A percentile compares a stretch with the other conserved stretches of the same genome.
Conservation (phyloP, 768 basidiomycete species). For the Leccinellum rugosiceps region DNA sequence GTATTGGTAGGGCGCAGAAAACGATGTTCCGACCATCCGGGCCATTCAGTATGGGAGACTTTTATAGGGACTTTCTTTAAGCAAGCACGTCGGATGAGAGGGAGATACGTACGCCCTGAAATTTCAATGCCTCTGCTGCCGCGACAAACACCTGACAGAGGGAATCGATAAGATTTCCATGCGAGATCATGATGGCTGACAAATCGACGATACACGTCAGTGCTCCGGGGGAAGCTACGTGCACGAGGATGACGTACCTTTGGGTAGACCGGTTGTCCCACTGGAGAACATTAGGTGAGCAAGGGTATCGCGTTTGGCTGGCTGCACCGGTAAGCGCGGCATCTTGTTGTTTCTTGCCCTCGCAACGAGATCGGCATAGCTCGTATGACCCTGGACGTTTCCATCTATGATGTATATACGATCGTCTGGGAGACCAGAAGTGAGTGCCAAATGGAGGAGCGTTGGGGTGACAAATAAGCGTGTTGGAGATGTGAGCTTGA, state of each 20-base stretch:
- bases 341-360: conserved; percentile 35
- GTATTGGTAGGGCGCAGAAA: conserved; percentile 63
- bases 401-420: conserved; percentile 51
- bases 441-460: conserved; percentile 41
- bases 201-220: conserved; percentile 4
- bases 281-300: conserved; percentile 77
- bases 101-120: conserved; percentile 36
- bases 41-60: conserved; percentile 40
- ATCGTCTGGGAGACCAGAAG: conserved; percentile 37
- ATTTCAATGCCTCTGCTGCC: conserved; percentile 28
- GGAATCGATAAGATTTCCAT: conserved; percentile 55
- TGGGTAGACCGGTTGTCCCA: conserved; percentile 73
- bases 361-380: conserved; percentile 44
- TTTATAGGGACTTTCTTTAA: background rate
- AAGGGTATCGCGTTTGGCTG: conserved; percentile 50
- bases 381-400: conserved; percentile 36
- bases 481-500: conserved; percentile 47
- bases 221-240: background rate
- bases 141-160: conserved; percentile 38
- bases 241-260: conserved; percentile 43
- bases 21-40: conserved; percentile 45
- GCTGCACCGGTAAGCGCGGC: conserved; percentile 40
- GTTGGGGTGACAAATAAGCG: conserved; percentile 51
- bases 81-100: background rate
- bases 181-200: conserved; percentile 70